Evolutionary conservation across 108 stramenopile species (phyloP).

Genomic region (Nitzschia sp.): DNA sequence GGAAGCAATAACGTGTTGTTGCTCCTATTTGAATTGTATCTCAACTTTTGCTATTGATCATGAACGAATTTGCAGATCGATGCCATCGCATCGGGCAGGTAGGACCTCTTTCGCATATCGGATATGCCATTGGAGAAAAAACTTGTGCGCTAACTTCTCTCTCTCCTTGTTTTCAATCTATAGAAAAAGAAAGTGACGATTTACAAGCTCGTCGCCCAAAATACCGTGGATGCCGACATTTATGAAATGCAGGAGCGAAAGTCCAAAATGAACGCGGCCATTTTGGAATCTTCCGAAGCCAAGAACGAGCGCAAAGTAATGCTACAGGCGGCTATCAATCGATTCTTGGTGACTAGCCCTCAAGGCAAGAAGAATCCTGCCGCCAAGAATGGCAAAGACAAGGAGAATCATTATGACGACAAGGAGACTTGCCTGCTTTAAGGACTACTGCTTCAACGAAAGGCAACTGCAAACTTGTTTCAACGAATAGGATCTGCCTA

Average conservation of each 20-base stretch:
- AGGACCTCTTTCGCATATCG: too few species aligned
- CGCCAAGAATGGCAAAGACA: slow-evolving; percentile 2
- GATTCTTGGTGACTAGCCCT: slow-evolving; percentile 25
- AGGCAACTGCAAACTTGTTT: too few species aligned
- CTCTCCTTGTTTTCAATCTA: too few species aligned
- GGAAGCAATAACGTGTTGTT: not conserved
- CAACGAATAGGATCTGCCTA: too few species aligned
- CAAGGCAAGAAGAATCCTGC: not conserved
- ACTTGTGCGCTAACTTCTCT: too few species aligned
- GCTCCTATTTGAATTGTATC: not conserved
- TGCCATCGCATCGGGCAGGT: slow-evolving; percentile 83
- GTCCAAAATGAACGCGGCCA: slow-evolving; percentile 75
- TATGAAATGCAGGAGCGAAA: slow-evolving; percentile 84
- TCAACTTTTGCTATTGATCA: too few species aligned
- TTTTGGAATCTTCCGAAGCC: slow-evolving; percentile 52
- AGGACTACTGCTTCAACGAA: too few species aligned
- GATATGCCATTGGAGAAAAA: too few species aligned
- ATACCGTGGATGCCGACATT: slow-evolving; percentile 82
- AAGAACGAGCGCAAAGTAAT: slow-evolving; percentile 48
- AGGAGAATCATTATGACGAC: not conserved
- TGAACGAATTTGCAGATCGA: slow-evolving; percentile 16
- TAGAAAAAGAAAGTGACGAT: slow-evolving; percentile 75
- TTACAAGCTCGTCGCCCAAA: slow-evolving; percentile 69
- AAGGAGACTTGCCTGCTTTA: slow-evolving; percentile 2
- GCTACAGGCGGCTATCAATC: slow-evolving; percentile 23